Evolutionary conservation across 2,329 filamentous ascomycete genomes (phyloP).

Genomic region (Fusarium sp.): DNA sequence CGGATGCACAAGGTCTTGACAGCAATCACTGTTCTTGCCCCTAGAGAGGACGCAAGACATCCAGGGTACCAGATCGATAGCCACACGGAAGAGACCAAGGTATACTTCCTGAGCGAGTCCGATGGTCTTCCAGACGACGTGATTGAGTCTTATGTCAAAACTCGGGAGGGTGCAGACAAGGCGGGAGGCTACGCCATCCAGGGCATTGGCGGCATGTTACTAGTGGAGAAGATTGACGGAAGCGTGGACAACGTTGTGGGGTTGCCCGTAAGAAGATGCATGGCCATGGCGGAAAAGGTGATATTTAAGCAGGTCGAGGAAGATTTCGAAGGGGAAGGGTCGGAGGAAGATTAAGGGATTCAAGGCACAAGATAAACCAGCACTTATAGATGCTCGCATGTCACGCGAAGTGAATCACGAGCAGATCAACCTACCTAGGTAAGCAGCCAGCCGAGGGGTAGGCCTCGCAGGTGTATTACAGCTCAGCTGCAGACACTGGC

Average conservation of each 20-base stretch:
- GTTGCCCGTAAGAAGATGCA: conserved; percentile 80
- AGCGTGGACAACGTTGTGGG: conserved; percentile 95
- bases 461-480: not conserved
- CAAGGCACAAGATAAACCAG: not conserved
- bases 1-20: conserved; percentile 86
- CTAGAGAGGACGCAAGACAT: conserved; percentile 80
- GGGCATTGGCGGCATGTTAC: conserved; percentile 84
- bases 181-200: conserved; percentile 96
- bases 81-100: conserved; percentile 89
- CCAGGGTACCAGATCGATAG: conserved; percentile 88
- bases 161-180: conserved; percentile 94
- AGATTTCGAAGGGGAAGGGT: conserved; percentile 61
- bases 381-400: conserved; percentile 6
- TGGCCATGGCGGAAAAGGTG: conserved; percentile 90
- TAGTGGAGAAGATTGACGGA: conserved; percentile 91
- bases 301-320: conserved; percentile 79
- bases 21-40: conserved; percentile 84
- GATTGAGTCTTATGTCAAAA: conserved; percentile 81
- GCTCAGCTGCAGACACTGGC: not conserved
- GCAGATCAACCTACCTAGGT: not conserved
- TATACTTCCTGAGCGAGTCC: conserved; percentile 80
- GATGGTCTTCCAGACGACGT: conserved; percentile 79
- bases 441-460: not conserved
- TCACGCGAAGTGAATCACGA: not conserved
- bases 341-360: conserved; percentile 46